A percentile compares a stretch with the other conserved stretches of the same genome.
phyloP scores from a whole-genome alignment of 495 filamentous ascomycete species.

The Hypoxylon cercidicola region DNA sequence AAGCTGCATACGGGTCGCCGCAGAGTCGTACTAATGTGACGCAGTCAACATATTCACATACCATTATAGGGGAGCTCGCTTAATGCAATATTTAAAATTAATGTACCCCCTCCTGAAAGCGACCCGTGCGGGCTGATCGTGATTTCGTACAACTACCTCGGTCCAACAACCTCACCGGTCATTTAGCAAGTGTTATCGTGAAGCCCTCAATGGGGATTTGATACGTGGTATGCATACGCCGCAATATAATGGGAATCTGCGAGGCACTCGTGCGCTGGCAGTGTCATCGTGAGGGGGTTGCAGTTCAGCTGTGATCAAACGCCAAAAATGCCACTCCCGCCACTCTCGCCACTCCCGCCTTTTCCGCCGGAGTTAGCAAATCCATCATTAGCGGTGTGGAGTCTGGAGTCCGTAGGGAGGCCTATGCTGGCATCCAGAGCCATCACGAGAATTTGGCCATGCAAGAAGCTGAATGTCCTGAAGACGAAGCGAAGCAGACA shows the following conservation, averaged over 20 bases:
- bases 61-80: not conserved
- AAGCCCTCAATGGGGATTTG: slow-evolving; percentile 2
- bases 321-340: slow-evolving; percentile 1
- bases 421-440: slow-evolving; percentile 1
- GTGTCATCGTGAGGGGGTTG: slow-evolving; percentile 1
- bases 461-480: slow-evolving; percentile 2
- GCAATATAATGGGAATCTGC: slow-evolving; percentile 1
- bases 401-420: no score
- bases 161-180: slow-evolving; percentile 1
- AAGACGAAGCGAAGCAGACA: slow-evolving; percentile 2
- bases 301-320: slow-evolving; percentile 2
- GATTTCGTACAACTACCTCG: slow-evolving; percentile 2
- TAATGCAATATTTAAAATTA: slow-evolving; percentile 2
- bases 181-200: slow-evolving; percentile 1
- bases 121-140: not conserved
- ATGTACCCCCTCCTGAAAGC: slow-evolving; percentile 1
- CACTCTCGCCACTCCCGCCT: not conserved
- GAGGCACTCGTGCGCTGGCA: slow-evolving; percentile 1
- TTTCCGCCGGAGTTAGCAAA: slow-evolving; percentile 2
- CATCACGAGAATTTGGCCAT: not conserved
- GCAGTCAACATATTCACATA: not conserved
- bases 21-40: slow-evolving; percentile 4
- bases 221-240: not conserved
- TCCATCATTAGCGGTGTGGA: not conserved
- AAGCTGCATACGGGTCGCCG: slow-evolving; percentile 7